Conservation (phyloP, 208 protist genomes). For the Tritrichomonas musculus region DNA sequence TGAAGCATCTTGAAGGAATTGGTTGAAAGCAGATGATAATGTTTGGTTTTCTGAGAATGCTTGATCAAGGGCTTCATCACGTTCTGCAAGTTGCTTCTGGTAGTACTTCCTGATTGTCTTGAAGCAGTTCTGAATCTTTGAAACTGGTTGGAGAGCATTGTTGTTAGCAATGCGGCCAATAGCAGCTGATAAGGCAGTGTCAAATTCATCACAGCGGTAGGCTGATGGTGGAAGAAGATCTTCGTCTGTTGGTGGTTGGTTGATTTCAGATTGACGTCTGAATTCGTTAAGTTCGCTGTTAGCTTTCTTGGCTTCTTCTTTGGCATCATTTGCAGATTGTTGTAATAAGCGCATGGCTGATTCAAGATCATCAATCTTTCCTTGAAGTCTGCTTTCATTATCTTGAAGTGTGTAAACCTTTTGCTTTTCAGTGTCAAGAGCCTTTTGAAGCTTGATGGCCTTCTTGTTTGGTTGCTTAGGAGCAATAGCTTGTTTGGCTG, state of each 20-base stretch:
- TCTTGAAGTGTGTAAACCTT: not conserved
- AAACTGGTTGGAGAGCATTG: not conserved
- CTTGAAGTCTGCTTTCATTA: not conserved
- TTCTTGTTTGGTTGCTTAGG: not conserved
- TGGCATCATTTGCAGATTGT: not conserved
- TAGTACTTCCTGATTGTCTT: not conserved
- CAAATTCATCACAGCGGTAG: not conserved
- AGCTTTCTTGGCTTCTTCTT: not conserved
- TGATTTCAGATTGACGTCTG: no score
- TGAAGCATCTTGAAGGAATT: not conserved
- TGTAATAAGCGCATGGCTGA: not conserved
- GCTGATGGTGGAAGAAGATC: not conserved
- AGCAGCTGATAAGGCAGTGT: not conserved
- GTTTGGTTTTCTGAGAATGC: not conserved
- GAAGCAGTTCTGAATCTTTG: not conserved
- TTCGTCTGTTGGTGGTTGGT: not conserved
- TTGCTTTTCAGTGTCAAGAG: not conserved
- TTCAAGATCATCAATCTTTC: not conserved
- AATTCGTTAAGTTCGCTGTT: not conserved
- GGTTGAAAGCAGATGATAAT: not conserved
- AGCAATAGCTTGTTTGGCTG: not conserved
- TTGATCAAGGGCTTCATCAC: not conserved
- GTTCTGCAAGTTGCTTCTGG: not conserved
- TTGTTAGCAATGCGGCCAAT: not conserved
- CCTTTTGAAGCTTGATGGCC: not conserved